A percentile compares a stretch with the other conserved stretches of the same genome.
These are phyloP conservation scores for Pulveroboletus ravenelii DNA, from an alignment of 768 basidiomycete genomes.

Conservation along the genomic window DNA sequence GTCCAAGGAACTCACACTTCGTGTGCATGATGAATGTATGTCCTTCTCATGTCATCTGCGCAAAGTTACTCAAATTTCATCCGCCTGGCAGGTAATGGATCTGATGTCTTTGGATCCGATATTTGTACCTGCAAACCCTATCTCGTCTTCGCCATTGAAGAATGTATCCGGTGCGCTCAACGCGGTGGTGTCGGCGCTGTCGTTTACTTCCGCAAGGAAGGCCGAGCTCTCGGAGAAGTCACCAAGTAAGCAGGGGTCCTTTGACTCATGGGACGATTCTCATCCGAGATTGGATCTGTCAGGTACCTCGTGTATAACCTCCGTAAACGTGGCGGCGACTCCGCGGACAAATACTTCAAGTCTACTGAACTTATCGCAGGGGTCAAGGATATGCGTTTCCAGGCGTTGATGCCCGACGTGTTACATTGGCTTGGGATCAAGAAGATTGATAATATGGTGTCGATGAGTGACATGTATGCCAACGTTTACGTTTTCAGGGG, in stretches of 20 bases:
- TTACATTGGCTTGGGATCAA: slow-evolving; percentile 91
- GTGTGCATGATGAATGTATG: slow-evolving; percentile 91
- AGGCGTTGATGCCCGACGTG: slow-evolving; percentile 93
- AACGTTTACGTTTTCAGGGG: neutral
- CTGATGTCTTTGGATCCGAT: slow-evolving; percentile 93
- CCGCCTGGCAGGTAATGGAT: slow-evolving; percentile 67
- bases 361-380: slow-evolving; percentile 91
- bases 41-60: neutral
- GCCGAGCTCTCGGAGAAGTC: slow-evolving; percentile 89
- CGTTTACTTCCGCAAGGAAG: slow-evolving; percentile 93
- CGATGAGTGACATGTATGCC: slow-evolving; percentile 76
- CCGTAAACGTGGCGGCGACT: slow-evolving; percentile 91
- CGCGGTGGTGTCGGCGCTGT: slow-evolving; percentile 88
- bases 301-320: slow-evolving; percentile 95
- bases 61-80: neutral
- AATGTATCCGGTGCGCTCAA: slow-evolving; percentile 81
- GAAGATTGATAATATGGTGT: slow-evolving; percentile 87
- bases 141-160: slow-evolving; percentile 87
- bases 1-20: slow-evolving; percentile 76
- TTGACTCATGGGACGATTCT: neutral
- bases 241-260: slow-evolving; percentile 55
- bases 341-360: slow-evolving; percentile 91
- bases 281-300: neutral
- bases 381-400: slow-evolving; percentile 95
- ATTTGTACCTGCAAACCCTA: slow-evolving; percentile 94